Base-by-base conservation (phyloP, 2,329 filamentous ascomycete species). In the Fonsecaea erecta region DNA sequence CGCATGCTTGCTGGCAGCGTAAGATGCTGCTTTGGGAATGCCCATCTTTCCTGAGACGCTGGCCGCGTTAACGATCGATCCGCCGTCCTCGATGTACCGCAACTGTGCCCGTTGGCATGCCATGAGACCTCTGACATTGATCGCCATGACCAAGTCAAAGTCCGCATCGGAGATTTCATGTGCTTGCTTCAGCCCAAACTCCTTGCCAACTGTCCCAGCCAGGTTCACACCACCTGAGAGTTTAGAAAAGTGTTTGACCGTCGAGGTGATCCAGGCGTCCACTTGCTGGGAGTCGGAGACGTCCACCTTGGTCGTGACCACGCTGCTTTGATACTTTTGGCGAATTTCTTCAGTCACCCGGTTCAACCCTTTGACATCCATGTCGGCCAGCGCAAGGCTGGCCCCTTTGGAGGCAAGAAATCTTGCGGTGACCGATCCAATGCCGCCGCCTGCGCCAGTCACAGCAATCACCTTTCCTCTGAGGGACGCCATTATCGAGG, bases 361-460 rank as follows among this genome's bases (percentile, higher is more conserved):
- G 2, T 60, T 26, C 18, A 85, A 75, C 0, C 74, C 73, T 0
- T 72, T 67, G 8, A 72, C 63, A 46, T 80, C 75, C 52, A 84
- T 74, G 67, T 85, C 84, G 7, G 79, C 81, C 2, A 85, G 73
- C 4, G 82, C 82, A 4, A 85, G 70, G 3, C 65, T 74, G 1
- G 81, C 82, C 26, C 82, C 83, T 26, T 76, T 75, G 1, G 73
- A 70, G 63, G 79, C 77, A 1, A 84, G 76, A 9, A 81, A 74
- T 26, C 77, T 74, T 11, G 82, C 79, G 8, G 82, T 81, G n/a
- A 78, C 78, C 11, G 81, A 77, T 18, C 82, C 83, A 53, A 85
- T 85, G n/a, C 83, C 83, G 6, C 77, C 77, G 1, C 79, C 79
- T 16, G 80, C 79, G 24, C 83, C 83, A 2, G 82, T 84, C 32